Evolutionary conservation across 108 stramenopile genomes (phyloP).

Genomic region (Mediolabrus comicus): DNA sequence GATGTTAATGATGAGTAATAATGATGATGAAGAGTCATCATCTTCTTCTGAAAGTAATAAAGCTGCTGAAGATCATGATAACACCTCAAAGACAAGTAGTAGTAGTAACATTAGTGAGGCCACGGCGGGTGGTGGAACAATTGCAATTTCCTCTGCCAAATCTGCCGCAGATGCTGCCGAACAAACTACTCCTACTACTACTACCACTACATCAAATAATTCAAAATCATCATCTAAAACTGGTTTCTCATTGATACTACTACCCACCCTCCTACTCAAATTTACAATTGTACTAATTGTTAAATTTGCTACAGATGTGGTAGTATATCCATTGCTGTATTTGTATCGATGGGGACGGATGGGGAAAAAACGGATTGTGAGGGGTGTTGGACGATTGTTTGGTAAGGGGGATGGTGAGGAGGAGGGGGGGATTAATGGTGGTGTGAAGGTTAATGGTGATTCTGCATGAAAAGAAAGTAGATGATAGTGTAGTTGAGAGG

Average conservation of each 20-base stretch:
- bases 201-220: background rate
- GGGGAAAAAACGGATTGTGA: constrained; percentile 47
- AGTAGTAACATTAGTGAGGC: too few species aligned
- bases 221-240: background rate
- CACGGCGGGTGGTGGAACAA: background rate
- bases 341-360: constrained; percentile 50
- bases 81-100: too few species aligned
- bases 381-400: background rate
- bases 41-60: too few species aligned
- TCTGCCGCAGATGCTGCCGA: background rate
- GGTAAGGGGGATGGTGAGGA: background rate
- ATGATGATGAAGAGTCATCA: too few species aligned
- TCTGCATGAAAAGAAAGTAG: too few species aligned
- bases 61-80: too few species aligned
- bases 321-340: constrained; percentile 62
- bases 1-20: too few species aligned
- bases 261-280: constrained; percentile 48
- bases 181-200: background rate
- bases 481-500: too few species aligned
- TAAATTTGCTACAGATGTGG: constrained; percentile 68
- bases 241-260: constrained; percentile 1
- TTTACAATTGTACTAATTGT: constrained; percentile 63
- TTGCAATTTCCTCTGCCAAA: background rate
- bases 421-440: background rate
- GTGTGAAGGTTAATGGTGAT: constrained; percentile 1